These are phyloP conservation scores for Perkinsela sp. DNA, from an alignment of 208 protist genomes.

Conservation along the genomic window DNA sequence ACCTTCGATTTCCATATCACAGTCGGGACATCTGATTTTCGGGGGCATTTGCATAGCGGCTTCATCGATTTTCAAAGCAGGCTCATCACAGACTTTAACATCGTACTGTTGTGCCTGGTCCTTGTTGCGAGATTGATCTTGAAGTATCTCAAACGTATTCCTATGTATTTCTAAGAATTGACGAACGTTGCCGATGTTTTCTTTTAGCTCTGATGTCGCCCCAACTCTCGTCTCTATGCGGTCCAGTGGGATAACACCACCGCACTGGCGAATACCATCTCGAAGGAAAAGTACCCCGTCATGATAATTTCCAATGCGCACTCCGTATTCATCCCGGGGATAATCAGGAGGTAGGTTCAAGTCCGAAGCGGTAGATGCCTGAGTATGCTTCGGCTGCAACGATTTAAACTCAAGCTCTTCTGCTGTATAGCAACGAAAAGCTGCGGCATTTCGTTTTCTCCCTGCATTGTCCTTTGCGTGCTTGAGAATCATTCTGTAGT, in stretches of 20 bases:
- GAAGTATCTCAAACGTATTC: slow-evolving; percentile 33
- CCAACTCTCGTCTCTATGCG: slow-evolving; percentile 46
- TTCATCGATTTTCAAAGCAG: background rate
- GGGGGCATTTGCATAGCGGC: background rate
- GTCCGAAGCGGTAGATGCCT: slow-evolving; percentile 11
- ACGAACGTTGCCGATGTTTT: slow-evolving; percentile 54
- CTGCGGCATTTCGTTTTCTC: too few species aligned
- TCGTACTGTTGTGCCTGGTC: background rate
- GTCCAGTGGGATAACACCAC: slow-evolving; percentile 53
- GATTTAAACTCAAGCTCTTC: background rate
- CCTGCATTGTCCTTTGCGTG: too few species aligned
- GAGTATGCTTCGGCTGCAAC: background rate
- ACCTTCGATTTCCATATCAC: background rate
- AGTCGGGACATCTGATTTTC: background rate
- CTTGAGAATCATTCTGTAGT: too few species aligned
- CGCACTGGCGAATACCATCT: slow-evolving; percentile 34
- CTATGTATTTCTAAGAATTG: slow-evolving; percentile 60
- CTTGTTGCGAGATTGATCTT: slow-evolving; percentile 15
- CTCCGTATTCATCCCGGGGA: slow-evolving; percentile 59
- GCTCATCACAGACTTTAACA: background rate
- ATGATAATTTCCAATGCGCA: slow-evolving; percentile 53
- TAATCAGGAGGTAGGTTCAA: slow-evolving; percentile 48
- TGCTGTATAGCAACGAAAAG: background rate
- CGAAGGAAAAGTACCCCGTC: slow-evolving; percentile 60
- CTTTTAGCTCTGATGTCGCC: slow-evolving; percentile 25